Evolutionary conservation across 805 yeast species (phyloP).

Genomic region (Candida germanica): DNA sequence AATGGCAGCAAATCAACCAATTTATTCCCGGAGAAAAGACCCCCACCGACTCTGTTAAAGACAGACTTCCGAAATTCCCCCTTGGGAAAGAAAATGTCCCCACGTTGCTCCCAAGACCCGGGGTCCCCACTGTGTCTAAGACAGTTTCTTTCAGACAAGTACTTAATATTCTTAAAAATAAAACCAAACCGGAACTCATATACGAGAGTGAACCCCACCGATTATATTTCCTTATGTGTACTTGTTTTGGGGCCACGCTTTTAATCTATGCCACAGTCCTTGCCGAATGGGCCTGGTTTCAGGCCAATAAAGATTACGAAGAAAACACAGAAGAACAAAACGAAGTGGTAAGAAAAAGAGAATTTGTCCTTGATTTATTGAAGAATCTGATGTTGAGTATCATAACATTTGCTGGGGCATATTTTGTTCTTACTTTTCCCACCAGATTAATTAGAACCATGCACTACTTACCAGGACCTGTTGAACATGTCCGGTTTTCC

Average conservation of each 20-base stretch:
- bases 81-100: slow-evolving; percentile 62
- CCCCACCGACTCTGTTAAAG: slow-evolving; percentile 44
- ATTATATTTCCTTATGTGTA: slow-evolving; percentile 66
- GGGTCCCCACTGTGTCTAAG: slow-evolving; percentile 70
- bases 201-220: slow-evolving; percentile 85
- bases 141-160: slow-evolving; percentile 57
- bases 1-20: slow-evolving; percentile 41
- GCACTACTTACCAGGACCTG: slow-evolving; percentile 67
- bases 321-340: slow-evolving; percentile 50
- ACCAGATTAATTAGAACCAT: slow-evolving; percentile 70
- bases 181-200: slow-evolving; percentile 64
- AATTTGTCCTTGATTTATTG: slow-evolving; percentile 30
- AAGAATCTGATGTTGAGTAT: slow-evolving; percentile 28
- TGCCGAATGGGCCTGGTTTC: slow-evolving; percentile 52
- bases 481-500: slow-evolving; percentile 59
- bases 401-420: slow-evolving; percentile 27
- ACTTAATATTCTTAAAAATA: slow-evolving; percentile 51
- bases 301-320: slow-evolving; percentile 49
- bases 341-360: slow-evolving; percentile 39
- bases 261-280: slow-evolving; percentile 65
- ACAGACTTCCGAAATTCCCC: slow-evolving; percentile 66
- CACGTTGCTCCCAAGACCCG: slow-evolving; percentile 69
- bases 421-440: slow-evolving; percentile 46
- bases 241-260: slow-evolving; percentile 65
- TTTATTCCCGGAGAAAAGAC: slow-evolving; percentile 57